Conservation (phyloP, 2,329 filamentous ascomycete genomes). For the Xenoacremonium recifei region DNA sequence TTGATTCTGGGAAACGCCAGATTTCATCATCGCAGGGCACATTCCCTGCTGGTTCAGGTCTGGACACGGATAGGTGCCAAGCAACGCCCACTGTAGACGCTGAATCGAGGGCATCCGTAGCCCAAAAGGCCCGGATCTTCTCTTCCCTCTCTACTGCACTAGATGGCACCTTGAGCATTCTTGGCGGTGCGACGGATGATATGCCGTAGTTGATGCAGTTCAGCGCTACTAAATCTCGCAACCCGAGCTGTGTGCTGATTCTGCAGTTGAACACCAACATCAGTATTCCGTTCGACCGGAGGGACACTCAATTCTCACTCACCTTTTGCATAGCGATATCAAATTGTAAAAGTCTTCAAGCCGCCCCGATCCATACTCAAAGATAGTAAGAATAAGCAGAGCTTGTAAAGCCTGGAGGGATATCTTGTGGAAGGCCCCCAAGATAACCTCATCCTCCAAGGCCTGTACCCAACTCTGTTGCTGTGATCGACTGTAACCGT, state of each 20-base stretch:
- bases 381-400: conserved; percentile 6
- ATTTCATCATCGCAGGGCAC: conserved; percentile 10
- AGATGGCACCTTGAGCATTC: conserved; percentile 3
- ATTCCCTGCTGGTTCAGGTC: conserved; percentile 6
- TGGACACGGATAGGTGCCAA: conserved; percentile 4
- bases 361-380: conserved; percentile 5
- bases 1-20: conserved; percentile 8
- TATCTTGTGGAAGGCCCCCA: conserved; percentile 2
- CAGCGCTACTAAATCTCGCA: conserved; percentile 6
- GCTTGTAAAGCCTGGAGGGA: conserved; percentile 6
- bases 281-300: too few species aligned
- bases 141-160: conserved; percentile 7
- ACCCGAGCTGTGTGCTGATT: conserved; percentile 8
- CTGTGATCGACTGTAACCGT: not conserved
- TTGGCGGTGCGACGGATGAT: conserved; percentile 3
- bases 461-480: not conserved
- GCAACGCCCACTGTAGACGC: conserved; percentile 3
- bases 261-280: too few species aligned
- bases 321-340: conserved; percentile 9
- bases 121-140: conserved; percentile 11
- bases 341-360: conserved; percentile 9
- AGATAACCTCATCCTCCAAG: conserved; percentile 1
- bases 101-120: conserved; percentile 8
- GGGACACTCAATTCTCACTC: not conserved
- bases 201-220: conserved; percentile 9